Conservation (phyloP, 2,329 filamentous ascomycete species). For the Colletotrichum karsti region DNA sequence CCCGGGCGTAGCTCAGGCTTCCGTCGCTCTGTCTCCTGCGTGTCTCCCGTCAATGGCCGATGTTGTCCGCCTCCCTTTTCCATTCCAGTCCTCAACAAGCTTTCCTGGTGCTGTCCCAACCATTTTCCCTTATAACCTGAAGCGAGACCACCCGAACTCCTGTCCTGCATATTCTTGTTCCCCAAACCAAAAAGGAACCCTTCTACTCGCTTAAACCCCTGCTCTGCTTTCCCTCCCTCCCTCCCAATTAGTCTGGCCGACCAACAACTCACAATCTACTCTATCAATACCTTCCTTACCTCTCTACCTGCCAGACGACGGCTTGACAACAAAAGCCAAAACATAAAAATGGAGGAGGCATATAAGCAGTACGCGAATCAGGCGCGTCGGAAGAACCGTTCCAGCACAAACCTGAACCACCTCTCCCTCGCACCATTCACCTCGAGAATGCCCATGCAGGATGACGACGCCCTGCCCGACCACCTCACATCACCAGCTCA, state of each 20-base stretch:
- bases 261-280: too few species aligned
- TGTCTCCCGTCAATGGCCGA: slow-evolving; percentile 8
- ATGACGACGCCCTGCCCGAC: slow-evolving; percentile 57
- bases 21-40: background rate
- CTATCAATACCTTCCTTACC: background rate
- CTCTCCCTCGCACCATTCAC: slow-evolving; percentile 72
- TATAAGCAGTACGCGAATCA: slow-evolving; percentile 69
- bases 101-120: slow-evolving; percentile 23
- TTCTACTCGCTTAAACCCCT: background rate
- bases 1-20: slow-evolving; percentile 1
- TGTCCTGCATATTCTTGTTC: background rate
- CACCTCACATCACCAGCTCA: slow-evolving; percentile 41
- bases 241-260: too few species aligned
- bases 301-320: background rate
- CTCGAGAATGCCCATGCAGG: slow-evolving; percentile 65
- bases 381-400: slow-evolving; percentile 65
- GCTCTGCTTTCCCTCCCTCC: background rate
- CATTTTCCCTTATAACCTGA: slow-evolving; percentile 20
- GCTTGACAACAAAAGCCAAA: background rate
- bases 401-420: slow-evolving; percentile 66
- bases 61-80: background rate
- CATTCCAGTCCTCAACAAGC: slow-evolving; percentile 27
- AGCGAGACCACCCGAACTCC: slow-evolving; percentile 28
- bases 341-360: slow-evolving; percentile 60
- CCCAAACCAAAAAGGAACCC: background rate